Percentiles rank a stretch among this genome's conserved stretches.
Evolutionary conservation across 208 protist genomes (phyloP).

Genomic region (Zelonia costaricensis): DNA sequence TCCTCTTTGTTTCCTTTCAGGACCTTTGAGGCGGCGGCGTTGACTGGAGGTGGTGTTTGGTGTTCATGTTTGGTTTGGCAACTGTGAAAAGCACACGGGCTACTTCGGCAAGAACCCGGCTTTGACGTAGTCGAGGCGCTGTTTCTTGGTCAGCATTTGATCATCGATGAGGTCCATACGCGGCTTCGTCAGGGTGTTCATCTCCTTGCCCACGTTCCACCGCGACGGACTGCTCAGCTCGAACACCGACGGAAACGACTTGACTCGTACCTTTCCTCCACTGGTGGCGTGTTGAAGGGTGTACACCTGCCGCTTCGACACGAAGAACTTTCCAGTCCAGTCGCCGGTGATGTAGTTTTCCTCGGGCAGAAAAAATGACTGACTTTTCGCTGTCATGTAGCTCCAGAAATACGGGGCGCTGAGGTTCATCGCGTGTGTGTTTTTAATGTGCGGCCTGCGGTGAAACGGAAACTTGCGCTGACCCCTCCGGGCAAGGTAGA

Average conservation of each 20-base stretch:
- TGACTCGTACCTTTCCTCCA: conserved; percentile 81
- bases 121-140: conserved; percentile 88
- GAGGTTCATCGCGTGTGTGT: conserved; percentile 85
- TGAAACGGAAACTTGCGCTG: conserved; percentile 85
- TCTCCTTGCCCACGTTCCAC: conserved; percentile 91
- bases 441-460: conserved; percentile 80
- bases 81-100: not conserved
- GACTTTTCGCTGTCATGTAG: conserved; percentile 87
- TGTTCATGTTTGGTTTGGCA: not conserved
- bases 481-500: conserved; percentile 80
- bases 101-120: conserved; percentile 87
- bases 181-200: conserved; percentile 85
- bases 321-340: conserved; percentile 92
- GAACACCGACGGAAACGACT: conserved; percentile 88
- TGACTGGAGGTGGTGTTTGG: too few relatives aligned
- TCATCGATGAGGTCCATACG: conserved; percentile 92
- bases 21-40: too few relatives aligned
- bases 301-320: conserved; percentile 89
- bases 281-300: conserved; percentile 89
- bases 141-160: conserved; percentile 92
- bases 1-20: too few relatives aligned
- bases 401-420: conserved; percentile 90
- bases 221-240: conserved; percentile 84
- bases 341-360: conserved; percentile 93
- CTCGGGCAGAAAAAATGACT: conserved; percentile 74